These are phyloP conservation scores for Euphorbia corollata DNA, from an alignment of 441 rosid genomes.

Conservation along the genomic window DNA sequence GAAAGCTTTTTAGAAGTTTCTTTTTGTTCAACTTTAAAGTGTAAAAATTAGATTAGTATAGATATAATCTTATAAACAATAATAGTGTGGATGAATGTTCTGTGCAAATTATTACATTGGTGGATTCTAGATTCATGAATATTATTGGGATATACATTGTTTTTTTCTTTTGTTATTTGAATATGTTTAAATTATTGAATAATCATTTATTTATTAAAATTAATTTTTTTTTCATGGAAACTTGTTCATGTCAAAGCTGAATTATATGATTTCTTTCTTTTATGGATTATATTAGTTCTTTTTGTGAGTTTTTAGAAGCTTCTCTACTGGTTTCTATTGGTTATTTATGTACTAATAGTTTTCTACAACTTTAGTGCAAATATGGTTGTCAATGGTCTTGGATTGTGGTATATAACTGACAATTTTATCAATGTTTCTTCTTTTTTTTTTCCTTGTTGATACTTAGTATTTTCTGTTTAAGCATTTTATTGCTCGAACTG, in stretches of 20 bases:
- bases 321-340: neutral
- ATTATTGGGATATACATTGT: no score
- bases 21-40: neutral
- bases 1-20: neutral
- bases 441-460: neutral
- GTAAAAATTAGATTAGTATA: neutral
- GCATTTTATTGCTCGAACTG: conserved; percentile 30
- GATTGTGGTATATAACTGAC: conserved; percentile 92
- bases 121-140: no score
- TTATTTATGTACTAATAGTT: conserved; percentile 60
- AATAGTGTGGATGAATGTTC: neutral
- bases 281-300: neutral
- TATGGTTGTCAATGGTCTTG: conserved; percentile 84
- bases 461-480: conserved; percentile 13
- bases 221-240: no score
- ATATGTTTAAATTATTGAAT: neutral
- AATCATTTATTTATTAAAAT: neutral
- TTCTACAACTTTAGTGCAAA: conserved; percentile 93
- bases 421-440: conserved; percentile 10
- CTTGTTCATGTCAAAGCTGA: neutral
- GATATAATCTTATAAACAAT: neutral
- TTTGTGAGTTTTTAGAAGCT: neutral
- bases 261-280: neutral
- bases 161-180: neutral
- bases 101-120: no score